These are phyloP conservation scores for Lepidium didymum DNA, from an alignment of 345 rosid genomes.

Conservation along the genomic window DNA sequence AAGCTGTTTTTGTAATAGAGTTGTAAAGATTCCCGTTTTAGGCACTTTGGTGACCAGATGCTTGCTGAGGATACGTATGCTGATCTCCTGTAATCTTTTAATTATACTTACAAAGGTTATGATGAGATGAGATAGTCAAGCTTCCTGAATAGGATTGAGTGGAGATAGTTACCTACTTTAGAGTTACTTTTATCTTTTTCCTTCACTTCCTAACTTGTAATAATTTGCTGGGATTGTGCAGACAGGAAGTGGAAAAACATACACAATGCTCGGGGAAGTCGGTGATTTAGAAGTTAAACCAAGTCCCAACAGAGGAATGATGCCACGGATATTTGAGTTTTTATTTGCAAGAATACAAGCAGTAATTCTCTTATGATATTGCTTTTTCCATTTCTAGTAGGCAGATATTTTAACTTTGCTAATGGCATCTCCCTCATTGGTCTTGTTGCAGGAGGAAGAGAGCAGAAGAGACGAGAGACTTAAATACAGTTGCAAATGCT, in stretches of 20 bases:
- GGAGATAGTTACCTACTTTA: conserved; percentile 1
- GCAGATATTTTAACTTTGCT: conserved; percentile 6
- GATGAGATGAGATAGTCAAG: not conserved
- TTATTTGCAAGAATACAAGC: conserved; percentile 95
- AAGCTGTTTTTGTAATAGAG: not conserved
- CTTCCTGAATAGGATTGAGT: not conserved
- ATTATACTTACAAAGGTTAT: not conserved
- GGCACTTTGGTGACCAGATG: not conserved
- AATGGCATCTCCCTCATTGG: not conserved
- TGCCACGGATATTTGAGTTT: conserved; percentile 92
- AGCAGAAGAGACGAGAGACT: conserved; percentile 82
- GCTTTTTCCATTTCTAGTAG: not conserved
- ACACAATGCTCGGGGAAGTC: conserved; percentile 87
- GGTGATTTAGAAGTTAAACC: conserved; percentile 77
- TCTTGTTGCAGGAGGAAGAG: conserved; percentile 77
- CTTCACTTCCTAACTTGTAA: not conserved
- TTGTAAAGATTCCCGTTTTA: not conserved
- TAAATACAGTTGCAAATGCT: conserved; percentile 88
- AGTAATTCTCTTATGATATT: conserved; percentile 36
- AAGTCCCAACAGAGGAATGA: conserved; percentile 84
- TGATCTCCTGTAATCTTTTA: not conserved
- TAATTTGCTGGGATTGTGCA: conserved; percentile 31
- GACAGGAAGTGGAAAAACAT: conserved; percentile 99
- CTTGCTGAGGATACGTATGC: not conserved
- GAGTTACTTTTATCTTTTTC: not conserved